Base-by-base conservation (phyloP, 306 rosid genomes). In the Purshia tridentata region DNA sequence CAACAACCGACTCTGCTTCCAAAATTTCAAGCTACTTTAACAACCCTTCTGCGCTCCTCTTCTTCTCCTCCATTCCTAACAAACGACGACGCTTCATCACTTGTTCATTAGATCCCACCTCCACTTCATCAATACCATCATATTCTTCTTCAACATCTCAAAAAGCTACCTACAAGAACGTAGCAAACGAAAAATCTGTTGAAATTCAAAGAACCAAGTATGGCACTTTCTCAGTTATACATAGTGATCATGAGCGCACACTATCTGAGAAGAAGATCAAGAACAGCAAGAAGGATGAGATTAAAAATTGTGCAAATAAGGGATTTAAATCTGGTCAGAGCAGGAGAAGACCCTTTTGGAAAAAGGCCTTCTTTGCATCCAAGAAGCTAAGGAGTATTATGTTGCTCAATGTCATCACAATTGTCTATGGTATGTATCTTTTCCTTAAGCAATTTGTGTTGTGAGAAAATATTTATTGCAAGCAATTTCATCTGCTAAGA, bases 341-440 rank as follows among this genome's bases (percentile, higher is more conserved):
- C 22, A 61, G 77, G 44, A 72, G 57, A 23, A 81, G 65, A 73
- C 77, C 71, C 47, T 53, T 80, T 4, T 76, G 81, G 90, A 72
- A 79, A 75, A 80, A 82, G 77, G 63, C 77, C 44, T 75, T 82
- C 49, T 84, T 82, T 53, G 80, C 84, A 4, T 86, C 92, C 39
- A 84, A 80, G 79, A 90, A 81, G 82, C 64, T 81, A 23, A 86
- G 88, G 72, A 86, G 91, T 74, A 77, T 90, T 48, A 22, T 90
- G 49, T 65, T 90, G 80, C 90, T 90, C 50, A 86, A 90, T 76
- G 57, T 79, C 75, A 78, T 86, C 67, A 76, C 96, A 49, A 16
- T 90, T 61, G 76, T 90, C 66, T 86, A 80, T 48, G 96, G 93
- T 90, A 85, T 62, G 76, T 55, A 13, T 46, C 15, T 19, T 64